Evolutionary conservation across 257 asterid species (phyloP), one percentile per base, ranked within the genome.

Genomic region (Solanum pimpinellifolium): DNA sequence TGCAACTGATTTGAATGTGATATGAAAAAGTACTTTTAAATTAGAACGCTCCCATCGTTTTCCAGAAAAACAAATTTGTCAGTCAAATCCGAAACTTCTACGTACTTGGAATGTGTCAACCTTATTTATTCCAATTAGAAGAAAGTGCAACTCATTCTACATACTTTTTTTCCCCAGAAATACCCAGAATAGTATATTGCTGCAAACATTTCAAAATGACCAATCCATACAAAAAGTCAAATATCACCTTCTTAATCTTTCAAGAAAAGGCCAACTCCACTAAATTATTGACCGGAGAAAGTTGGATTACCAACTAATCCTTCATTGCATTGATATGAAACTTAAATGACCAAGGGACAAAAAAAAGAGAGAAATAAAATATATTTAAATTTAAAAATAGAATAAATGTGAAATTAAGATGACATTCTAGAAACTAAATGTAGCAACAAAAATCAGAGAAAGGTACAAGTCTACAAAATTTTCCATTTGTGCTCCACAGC

Each of bases 401-500:
- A 77, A 44, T 77, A 76, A 25, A 44, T 44, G 41, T 27, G 33
- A 15, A 77, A 77, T 44, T 25, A 44, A 35, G 39, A 25, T 76
- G 27, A 42, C 56, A n/a, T 42, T 14, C 2, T 42, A 42, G 37
- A n/a, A 76, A n/a, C 2, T 25, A 77, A 39, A 75, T 41, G 60
- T 77, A 3, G 83, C 21, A 75, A 75, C 18, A 6, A 75, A 75
- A 39, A 21, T 7, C 56, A 12, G 13, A 59, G 62, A 44, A 47
- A 29, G 68, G 66, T 16, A 25, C 44, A 47, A 27, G 39, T 87
- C 88, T 91, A 96, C 92, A 94, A 85, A 62, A 95, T 91, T 88
- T 88, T 91, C 98, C 97, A 96, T 85, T 91, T 94, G 47, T 90
- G 93, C 89, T 96, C 99, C 88, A 94, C 86, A 6, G 95, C 90